Base-by-base conservation (phyloP, 371 early-diverging fungal species). In the Sporodiniella umbellata region DNA sequence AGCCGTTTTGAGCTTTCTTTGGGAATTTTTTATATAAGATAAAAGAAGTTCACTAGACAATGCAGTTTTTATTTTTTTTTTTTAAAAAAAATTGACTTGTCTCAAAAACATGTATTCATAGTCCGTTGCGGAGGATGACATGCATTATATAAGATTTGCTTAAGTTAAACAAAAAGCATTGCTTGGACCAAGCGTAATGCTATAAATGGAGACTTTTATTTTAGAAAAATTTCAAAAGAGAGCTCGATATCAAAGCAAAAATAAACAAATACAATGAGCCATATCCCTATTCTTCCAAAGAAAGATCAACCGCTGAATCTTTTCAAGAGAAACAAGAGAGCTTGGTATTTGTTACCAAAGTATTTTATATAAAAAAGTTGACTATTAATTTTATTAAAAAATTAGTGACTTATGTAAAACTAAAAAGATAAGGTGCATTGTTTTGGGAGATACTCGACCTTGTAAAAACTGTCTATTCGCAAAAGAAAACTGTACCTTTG, bases 341-440 rank as follows among this genome's bases (percentile, higher is more conserved):
- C 35, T 35, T 35, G 35, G 35, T 35, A 3, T 35, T 5, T 35
- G 8, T 31, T 4, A n/a, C 35, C 0, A 35, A 35, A 6, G 15
- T 14, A 35, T n/a, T 28, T 4, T 10, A 10, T 28, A 35, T 4
- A 31, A 31, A 31, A 35, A 35, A 35, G n/a, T 14, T 5, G 4
- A 35, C 14, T 35, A 14, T n/a, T 14, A n/a, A 11, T 35, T 14
- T 14, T n/a, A 35, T 35, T 35, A 11, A n/a, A 5, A 35, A 28
- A 28, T 35, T n/a, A 64, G 65, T 33, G 65, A 65, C 26, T 45
- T 42, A 17, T 65, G 65, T 43, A 45, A 57, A 25, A 40, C 54
- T 5, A 65, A 61, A 28, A 65, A 65, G 46, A 47, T 54, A 14
- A 60, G 51, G 31, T 65, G 65, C 24, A 45, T 49, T 35, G 45